Conservation (phyloP, 352 stramenopile genomes). For the Pythium rishiriense region DNA sequence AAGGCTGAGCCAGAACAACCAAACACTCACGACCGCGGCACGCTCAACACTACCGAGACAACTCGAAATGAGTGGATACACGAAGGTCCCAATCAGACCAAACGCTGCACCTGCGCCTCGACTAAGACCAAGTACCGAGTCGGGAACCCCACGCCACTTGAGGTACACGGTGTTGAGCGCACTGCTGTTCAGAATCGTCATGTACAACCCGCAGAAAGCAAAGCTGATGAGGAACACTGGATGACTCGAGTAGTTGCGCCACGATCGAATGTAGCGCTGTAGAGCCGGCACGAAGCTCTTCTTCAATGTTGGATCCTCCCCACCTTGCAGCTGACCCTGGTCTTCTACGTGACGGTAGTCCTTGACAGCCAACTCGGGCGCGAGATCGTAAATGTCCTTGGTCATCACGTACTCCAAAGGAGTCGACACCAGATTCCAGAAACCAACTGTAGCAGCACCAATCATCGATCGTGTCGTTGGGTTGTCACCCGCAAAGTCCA, state of each 20-base stretch:
- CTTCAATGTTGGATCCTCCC: background rate
- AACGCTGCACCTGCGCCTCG: conserved; percentile 21
- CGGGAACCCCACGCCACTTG: conserved; percentile 30
- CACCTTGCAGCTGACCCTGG: conserved; percentile 19
- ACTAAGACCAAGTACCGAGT: conserved; percentile 24
- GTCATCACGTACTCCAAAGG: conserved; percentile 80
- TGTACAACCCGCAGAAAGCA: conserved; percentile 28
- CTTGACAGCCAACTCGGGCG: conserved; percentile 44
- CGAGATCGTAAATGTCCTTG: conserved; percentile 63
- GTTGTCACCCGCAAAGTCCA: conserved; percentile 69
- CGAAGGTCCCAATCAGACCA: conserved; percentile 26
- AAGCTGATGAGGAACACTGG: conserved; percentile 30
- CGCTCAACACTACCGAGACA: conserved; percentile 24
- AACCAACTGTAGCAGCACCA: conserved; percentile 55
- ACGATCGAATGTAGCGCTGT: conserved; percentile 21
- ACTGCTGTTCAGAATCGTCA: conserved; percentile 27
- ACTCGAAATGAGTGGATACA: conserved; percentile 21
- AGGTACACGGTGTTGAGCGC: conserved; percentile 31
- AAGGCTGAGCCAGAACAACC: conserved; percentile 29
- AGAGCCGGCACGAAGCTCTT: conserved; percentile 3
- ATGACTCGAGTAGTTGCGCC: conserved; percentile 20
- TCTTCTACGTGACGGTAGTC: conserved; percentile 12
- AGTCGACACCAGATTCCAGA: conserved; percentile 82
- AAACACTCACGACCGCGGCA: conserved; percentile 25
- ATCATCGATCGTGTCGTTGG: conserved; percentile 64